Base-by-base conservation (phyloP, 1,284 basidiomycete genomes). In the Kwoniella shivajii region DNA sequence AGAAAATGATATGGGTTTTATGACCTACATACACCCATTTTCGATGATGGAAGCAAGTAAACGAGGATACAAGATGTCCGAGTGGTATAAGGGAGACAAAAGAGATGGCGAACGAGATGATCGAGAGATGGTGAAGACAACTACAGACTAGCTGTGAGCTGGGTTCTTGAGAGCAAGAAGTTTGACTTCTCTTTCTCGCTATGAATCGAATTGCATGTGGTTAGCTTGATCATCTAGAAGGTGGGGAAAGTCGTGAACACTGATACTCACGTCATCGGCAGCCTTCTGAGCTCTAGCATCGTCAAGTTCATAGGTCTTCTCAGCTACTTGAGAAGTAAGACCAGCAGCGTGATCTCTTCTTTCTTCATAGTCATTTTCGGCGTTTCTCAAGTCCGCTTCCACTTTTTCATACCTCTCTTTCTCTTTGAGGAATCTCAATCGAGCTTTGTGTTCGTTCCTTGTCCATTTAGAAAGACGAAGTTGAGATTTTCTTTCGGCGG, bases 141-240 rank as follows among this genome's bases (percentile, higher is more conserved):
- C 5, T 22, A 39, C 37, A n/a, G 6, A n/a, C n/a, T 75, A 78
- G 50, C 69, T 66, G 63, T 74, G 73, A 34, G 70, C 77, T 0
- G 77, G 78, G 67, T 76, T 75, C 68, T 75, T 76, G 61, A 78
- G 66, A 9, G 74, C 73, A 31, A 73, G 63, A 29, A 77, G 57
- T 65, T 79, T 79, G 64, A 76, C 74, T 50, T 74, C 76, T 36
- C 79, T 65, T 63, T 80, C 80, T 44, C 78, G 74, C 75, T 77
- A 52, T 20, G 13, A 31, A 20, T 52, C 39, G 38, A 18, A 31
- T 10, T 45, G 27, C 18, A n/a, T 14, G 7, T 13, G 38, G 36
- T 45, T 13, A 33, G n/a, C 11, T 11, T 1, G 24, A 5, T 42
- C 13, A 26, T 14, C 18, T 14, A 26, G 11, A 26, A 20, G 18